Evolutionary conservation across 257 asterid genomes (phyloP).

Genomic region (Nicotiana tabacum): DNA sequence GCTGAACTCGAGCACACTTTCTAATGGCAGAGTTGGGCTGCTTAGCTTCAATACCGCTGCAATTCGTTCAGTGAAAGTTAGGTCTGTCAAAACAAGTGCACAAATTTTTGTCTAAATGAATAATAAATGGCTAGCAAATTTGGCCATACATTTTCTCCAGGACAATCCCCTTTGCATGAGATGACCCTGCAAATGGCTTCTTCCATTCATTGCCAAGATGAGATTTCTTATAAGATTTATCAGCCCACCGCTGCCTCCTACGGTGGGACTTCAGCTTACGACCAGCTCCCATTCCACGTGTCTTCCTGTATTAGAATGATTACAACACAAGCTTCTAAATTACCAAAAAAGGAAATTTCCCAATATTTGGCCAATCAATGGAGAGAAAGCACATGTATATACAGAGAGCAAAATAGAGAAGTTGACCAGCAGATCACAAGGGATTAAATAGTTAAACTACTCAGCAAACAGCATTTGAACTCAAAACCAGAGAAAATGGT

Average conservation of each 20-base stretch:
- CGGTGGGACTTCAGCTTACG: conserved; percentile 14
- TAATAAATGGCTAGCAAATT: neutral
- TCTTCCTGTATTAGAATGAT: conserved; percentile 1
- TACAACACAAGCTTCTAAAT: neutral
- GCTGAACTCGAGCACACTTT: conserved; percentile 15
- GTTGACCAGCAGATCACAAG: neutral
- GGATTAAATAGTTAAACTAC: neutral
- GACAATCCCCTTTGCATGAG: conserved; percentile 17
- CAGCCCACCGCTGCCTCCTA: conserved; percentile 13
- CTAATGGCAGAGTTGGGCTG: conserved; percentile 16
- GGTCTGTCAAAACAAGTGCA: neutral
- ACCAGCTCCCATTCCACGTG: conserved; percentile 15
- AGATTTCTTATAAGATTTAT: conserved; percentile 12
- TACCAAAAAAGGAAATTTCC: neutral
- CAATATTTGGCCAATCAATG: neutral
- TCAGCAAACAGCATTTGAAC: neutral
- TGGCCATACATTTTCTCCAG: conserved; percentile 11
- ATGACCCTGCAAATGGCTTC: conserved; percentile 15
- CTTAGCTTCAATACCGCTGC: conserved; percentile 13
- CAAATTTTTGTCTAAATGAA: neutral
- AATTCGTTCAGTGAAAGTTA: neutral
- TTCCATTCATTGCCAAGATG: conserved; percentile 19
- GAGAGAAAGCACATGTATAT: neutral
- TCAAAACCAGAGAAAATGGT: neutral
- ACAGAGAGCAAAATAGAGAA: neutral